A percentile compares a stretch with the other conserved stretches of the same genome.
Evolutionary conservation across 2,329 filamentous ascomycete genomes (phyloP).

Genomic region (Lachnellula willkommii): DNA sequence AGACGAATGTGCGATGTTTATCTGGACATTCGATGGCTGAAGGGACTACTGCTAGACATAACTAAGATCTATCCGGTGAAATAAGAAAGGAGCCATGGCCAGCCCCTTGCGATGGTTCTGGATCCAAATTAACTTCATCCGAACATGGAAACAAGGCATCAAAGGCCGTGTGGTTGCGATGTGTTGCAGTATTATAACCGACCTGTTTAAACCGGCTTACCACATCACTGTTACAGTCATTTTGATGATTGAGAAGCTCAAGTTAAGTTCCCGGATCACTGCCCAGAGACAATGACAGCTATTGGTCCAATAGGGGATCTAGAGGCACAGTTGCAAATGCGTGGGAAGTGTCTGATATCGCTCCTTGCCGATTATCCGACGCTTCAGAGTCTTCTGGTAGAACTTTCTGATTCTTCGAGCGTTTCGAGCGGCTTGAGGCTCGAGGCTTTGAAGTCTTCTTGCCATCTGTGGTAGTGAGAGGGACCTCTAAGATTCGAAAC

Average conservation of each 20-base stretch:
- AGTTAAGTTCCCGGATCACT: background rate
- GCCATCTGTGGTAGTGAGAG: background rate
- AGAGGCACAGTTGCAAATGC: background rate
- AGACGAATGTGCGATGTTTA: constrained; percentile 14
- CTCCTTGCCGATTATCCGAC: background rate
- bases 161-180: background rate
- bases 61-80: too few relatives aligned
- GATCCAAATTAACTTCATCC: background rate
- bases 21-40: constrained; percentile 15
- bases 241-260: background rate
- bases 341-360: background rate
- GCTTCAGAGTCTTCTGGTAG: background rate
- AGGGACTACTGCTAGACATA: background rate
- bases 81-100: too few relatives aligned
- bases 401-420: background rate
- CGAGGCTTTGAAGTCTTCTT: background rate
- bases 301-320: background rate
- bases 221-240: background rate
- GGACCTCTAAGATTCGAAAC: constrained; percentile 11
- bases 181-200: background rate
- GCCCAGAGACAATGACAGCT: background rate
- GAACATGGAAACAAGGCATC: background rate
- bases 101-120: background rate
- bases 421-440: background rate
- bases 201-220: too few relatives aligned